Evolutionary conservation across 116 monocot species (phyloP).

Genomic region (Iris pallida): DNA sequence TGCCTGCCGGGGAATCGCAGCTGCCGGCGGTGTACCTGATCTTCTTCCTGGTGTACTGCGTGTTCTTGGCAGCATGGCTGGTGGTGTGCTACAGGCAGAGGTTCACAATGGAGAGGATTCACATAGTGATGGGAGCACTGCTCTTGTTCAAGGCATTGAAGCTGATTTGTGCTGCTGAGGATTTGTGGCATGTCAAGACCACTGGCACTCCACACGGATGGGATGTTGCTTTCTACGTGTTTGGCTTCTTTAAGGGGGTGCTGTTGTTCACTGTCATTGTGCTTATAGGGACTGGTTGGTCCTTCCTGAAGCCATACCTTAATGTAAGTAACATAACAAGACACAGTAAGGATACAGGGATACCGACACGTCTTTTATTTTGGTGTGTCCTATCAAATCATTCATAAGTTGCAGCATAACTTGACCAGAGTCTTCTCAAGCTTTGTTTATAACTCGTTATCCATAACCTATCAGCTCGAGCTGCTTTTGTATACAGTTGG

Average conservation of each 20-base stretch:
- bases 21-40: slow-evolving; percentile 21
- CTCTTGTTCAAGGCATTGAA: slow-evolving; percentile 60
- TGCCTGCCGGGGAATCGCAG: slow-evolving; percentile 14
- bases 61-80: slow-evolving; percentile 28
- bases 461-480: too few relatives aligned
- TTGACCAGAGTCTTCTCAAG: too few relatives aligned
- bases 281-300: slow-evolving; percentile 58
- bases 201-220: slow-evolving; percentile 48
- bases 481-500: too few relatives aligned
- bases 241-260: slow-evolving; percentile 51
- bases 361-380: too few relatives aligned
- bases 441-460: too few relatives aligned
- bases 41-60: slow-evolving; percentile 25
- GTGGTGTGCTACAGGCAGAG: slow-evolving; percentile 20
- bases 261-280: slow-evolving; percentile 53
- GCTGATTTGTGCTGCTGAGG: slow-evolving; percentile 41
- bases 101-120: slow-evolving; percentile 32
- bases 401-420: too few relatives aligned
- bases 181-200: slow-evolving; percentile 28
- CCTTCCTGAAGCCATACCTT: slow-evolving; percentile 35
- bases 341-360: too few relatives aligned
- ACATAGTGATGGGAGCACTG: slow-evolving; percentile 50
- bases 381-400: too few relatives aligned
- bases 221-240: slow-evolving; percentile 55
- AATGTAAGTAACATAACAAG: slow-evolving; percentile 17